phyloP scores from a whole-genome alignment of 139 green algal genomes.

The Picochlorum costavermella region DNA sequence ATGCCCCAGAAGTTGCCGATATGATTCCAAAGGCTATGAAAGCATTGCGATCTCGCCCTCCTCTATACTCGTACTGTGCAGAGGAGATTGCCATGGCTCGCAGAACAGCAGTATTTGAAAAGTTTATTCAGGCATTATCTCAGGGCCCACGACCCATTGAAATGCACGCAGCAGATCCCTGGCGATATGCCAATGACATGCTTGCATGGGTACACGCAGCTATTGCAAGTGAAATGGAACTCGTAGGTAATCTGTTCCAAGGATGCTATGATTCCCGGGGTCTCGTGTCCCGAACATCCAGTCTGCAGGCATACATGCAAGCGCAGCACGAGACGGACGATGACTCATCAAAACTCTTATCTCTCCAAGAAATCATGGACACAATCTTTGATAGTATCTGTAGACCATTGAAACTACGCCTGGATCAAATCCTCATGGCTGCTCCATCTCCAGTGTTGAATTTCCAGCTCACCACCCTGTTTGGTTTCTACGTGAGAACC shows the following conservation, averaged over 20 bases:
- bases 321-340: neutral
- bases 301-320: neutral
- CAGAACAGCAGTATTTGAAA: constrained; percentile 88
- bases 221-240: constrained; percentile 81
- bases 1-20: constrained; percentile 75
- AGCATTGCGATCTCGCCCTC: constrained; percentile 62
- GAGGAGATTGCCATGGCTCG: constrained; percentile 78
- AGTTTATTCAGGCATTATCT: constrained; percentile 74
- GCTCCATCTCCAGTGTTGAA: constrained; percentile 57
- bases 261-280: constrained; percentile 31
- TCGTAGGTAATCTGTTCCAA: constrained; percentile 77
- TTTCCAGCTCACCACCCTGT: constrained; percentile 73
- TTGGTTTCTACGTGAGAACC: constrained; percentile 67
- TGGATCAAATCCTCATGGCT: constrained; percentile 78
- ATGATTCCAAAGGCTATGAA: constrained; percentile 68
- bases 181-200: constrained; percentile 86
- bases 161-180: constrained; percentile 90
- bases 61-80: constrained; percentile 93
- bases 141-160: constrained; percentile 88
- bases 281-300: neutral
- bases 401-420: constrained; percentile 73
- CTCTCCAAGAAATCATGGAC: constrained; percentile 62
- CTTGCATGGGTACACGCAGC: constrained; percentile 91
- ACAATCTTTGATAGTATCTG: constrained; percentile 90
- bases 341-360: constrained; percentile 22